phyloP scores from a whole-genome alignment of 257 asterid genomes.

The Solanum chilense region DNA sequence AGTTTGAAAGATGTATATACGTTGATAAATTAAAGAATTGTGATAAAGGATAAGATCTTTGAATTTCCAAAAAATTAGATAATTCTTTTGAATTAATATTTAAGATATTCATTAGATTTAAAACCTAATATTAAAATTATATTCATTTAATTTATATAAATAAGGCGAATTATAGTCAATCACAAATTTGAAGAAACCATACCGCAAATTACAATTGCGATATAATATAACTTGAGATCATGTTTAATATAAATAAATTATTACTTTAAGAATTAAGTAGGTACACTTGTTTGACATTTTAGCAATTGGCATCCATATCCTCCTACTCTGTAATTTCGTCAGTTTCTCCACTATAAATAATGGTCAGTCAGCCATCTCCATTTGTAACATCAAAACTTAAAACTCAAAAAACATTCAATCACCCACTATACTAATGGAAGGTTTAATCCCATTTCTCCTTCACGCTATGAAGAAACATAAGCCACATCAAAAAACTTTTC shows the following conservation, averaged over 20 bases:
- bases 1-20: too few species aligned
- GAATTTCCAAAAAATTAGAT: too few species aligned
- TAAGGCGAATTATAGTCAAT: too few species aligned
- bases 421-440: conserved; percentile 32
- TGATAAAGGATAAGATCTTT: too few species aligned
- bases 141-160: too few species aligned
- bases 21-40: too few species aligned
- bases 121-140: too few species aligned
- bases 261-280: not conserved
- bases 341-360: not conserved
- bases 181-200: too few species aligned
- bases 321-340: not conserved
- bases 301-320: not conserved
- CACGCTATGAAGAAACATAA: conserved; percentile 44
- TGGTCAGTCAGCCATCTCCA: not conserved
- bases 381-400: not conserved
- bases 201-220: too few species aligned
- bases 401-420: not conserved
- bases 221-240: too few species aligned
- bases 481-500: conserved; percentile 20
- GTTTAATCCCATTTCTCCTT: conserved; percentile 52
- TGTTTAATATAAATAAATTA: not conserved
- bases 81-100: too few species aligned
- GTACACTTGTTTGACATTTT: not conserved
- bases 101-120: too few species aligned